Percentiles rank a stretch among this genome's conserved stretches.
These are phyloP conservation scores for Phyllosticta citrichinensis DNA, from an alignment of 2,329 filamentous ascomycete genomes.

Conservation along the genomic window DNA sequence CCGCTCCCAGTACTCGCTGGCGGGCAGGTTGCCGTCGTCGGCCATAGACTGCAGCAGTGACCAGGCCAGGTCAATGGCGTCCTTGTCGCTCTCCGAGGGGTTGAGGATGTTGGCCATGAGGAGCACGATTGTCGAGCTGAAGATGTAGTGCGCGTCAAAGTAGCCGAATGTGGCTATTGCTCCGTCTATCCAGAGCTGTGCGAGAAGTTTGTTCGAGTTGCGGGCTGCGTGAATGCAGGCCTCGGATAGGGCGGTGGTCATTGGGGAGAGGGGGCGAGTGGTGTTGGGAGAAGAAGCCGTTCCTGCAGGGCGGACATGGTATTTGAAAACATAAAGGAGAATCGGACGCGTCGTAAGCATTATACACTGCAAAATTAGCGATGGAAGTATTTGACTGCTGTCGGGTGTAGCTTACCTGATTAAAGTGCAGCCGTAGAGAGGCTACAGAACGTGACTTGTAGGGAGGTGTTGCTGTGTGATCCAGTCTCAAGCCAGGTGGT, in stretches of 20 bases:
- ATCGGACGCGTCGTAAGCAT: conserved; percentile 31
- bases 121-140: conserved; percentile 18
- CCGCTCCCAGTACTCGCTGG: conserved; percentile 22
- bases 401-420: conserved; percentile 2
- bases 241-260: conserved; percentile 22
- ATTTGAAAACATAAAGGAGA: conserved; percentile 29
- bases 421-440: conserved; percentile 8
- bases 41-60: conserved; percentile 26
- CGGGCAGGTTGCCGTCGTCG: conserved; percentile 25
- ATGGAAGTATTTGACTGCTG: neutral
- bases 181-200: conserved; percentile 19
- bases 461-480: conserved; percentile 20
- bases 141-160: conserved; percentile 21
- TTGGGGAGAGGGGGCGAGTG: conserved; percentile 17
- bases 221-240: conserved; percentile 20
- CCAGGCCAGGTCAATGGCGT: conserved; percentile 15
- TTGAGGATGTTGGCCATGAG: conserved; percentile 19
- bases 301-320: conserved; percentile 10
- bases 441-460: conserved; percentile 7
- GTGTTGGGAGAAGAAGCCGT: conserved; percentile 6
- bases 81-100: conserved; percentile 14
- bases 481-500: conserved; percentile 25
- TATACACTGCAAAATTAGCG: conserved; percentile 22
- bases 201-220: conserved; percentile 16
- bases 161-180: conserved; percentile 20